Base-by-base conservation (phyloP, 306 rosid species). In the Cicer bijugum region DNA sequence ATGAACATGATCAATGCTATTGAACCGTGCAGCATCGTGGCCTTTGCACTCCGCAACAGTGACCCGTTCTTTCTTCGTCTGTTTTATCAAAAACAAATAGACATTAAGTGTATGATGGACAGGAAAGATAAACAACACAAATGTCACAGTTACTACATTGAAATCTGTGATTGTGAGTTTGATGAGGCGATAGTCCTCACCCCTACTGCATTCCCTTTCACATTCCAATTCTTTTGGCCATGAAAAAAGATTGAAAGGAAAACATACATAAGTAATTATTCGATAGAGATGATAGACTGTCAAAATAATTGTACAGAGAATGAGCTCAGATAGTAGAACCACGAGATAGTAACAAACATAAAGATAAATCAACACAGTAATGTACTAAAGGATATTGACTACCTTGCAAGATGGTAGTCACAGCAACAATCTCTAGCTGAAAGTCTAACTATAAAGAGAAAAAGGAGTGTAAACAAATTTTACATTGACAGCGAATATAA, bases 181-280 rank as follows among this genome's bases (percentile, higher is more conserved):
- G 91, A 91, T 84, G 80, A 94, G 88, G 59, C 97, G 92, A 74
- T 91, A 94, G 66, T 93, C 97, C 87, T 90, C 96, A 56, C 98
- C 97, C 91, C 96, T 87, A 89, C 98, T 93, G 90, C 93, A 93
- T 83, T 93, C 97, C 80, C 92, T 89, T 86, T 93, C 98, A 72
- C 98, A 93, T 57, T 78, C 87, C 87, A 94, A 81, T 84, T 89
- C 97, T 94, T 75, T 77, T 43, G 64, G 67, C 55, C 89, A 78
- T 60, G 65, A 56, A 78, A 76, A 74, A 45, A 45, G 7, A 56
- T 47, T 7, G 39, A 53, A 60, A 71, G 39, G 67, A 61, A 80
- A 80, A 19, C 59, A 80, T 72, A 58, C 4, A 55, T 19, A 60
- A 71, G 79, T 46, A 46, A 58, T 53, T 20, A 40, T 40, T 16